Evolutionary conservation across 192 early-diverging fungal genomes (phyloP), one percentile per base, ranked within the genome.

Genomic region (Backusella psychrophila): DNA sequence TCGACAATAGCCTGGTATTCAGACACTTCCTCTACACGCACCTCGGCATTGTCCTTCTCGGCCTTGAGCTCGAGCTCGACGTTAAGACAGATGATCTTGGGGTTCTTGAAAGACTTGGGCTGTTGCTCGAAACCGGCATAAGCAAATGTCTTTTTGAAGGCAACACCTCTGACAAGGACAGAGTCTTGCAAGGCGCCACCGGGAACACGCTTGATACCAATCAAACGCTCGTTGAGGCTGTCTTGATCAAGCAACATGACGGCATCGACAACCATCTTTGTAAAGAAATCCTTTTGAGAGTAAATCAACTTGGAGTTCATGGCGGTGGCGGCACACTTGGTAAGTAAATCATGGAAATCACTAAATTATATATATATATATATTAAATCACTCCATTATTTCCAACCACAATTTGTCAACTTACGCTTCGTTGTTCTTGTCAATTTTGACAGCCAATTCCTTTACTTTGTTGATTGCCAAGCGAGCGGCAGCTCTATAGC

Each of bases 91-190:
- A 97, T 83, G 52, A 99, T 93, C 86, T 92, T 94, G 74, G 97
- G 98, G 82, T 91, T 88, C 76, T 91, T 89, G 83, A 98, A 97
- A 34, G 86, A 82, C 86, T 99, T 99, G 74, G 98, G 98, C 85
- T 99, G 97, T 86, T 99, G 98, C 86, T 99, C 98, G 77, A 99
- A 99, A 72, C 98, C 98, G 39, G 98, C 98, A 83, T 99, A 98
- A 26, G 96, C 94, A 83, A 99, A 99, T 15, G 97, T 97, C 89
- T 99, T 99, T 82, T 99, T 99, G 88, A 99, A 99, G 15, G 98
- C 98, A 69, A 99, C 98, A 78, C 98, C 98, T 71, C 97, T 91
- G 49, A 99, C 84, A 75, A 98, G 87, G 33, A 97, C 70, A n/a
- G 97, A 98, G 78, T 99, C 98, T 75, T 98, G 94, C 96, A 99